Evolutionary conservation across 495 filamentous ascomycete genomes (phyloP), one percentile per base, ranked within the genome.

Genomic region (Trichoderma orchidacearum): DNA sequence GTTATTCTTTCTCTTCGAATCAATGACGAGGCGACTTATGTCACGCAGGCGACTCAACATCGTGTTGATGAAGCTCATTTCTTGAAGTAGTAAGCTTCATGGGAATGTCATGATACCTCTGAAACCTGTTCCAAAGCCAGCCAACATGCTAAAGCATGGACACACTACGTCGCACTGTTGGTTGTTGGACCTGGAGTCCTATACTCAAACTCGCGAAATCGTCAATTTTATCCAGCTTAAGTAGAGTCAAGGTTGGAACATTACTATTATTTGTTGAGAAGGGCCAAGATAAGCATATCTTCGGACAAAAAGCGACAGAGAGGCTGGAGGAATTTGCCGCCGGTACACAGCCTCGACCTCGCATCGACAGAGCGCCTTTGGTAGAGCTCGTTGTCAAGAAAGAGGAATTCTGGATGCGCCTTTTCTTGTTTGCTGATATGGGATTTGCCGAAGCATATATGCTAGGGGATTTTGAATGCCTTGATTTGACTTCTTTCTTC

Each of bases 401-500:
- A 53, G 80, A 84, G 54, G 65, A 75, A 17, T 86, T 87, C 65
- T 87, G 82, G 82, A 72, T 84, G 58, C 76, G 83, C 38, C 63
- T 85, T 54, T 66, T 81, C 53, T 65, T 86, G 28, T 84, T 83
- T 60, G 80, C 78, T 25, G 84, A 87, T 68, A 86, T 86, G 83
- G 85, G 85, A 2, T 87, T 89, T 64, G 79, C 84, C 15, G 82
- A 86, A 69, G 75, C 82, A 30, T 87, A 84, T 65, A 85, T 89
- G 81, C 70, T 86, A 5, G 77, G 77, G 51, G 83, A 89, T 65
- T 70, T 86, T 29, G 76, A 79, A 15, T 85, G 82, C 56, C 66
- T 71, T 13, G 74, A 86, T 62, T 68, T 87, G 59, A 81, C 76
- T 3, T 71, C 68, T 30, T 84, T 87, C 62, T 87, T 88, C 65